phyloP scores from a whole-genome alignment of 2,329 filamentous ascomycete genomes.

The Neoscytalidium dimidiatum region DNA sequence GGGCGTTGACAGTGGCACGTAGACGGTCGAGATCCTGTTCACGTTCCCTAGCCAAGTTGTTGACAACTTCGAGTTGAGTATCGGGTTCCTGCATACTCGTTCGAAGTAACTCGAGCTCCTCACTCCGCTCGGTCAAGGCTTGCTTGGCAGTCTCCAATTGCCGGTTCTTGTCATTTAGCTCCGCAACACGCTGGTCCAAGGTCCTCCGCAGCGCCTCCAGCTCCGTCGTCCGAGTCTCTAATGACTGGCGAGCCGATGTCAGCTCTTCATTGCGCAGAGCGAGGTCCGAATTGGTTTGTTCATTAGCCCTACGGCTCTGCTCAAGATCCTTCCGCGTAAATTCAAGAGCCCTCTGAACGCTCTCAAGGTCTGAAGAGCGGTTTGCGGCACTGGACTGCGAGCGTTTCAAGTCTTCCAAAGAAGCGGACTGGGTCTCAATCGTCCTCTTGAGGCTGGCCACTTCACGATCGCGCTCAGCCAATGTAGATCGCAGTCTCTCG shows the following conservation, averaged over 20 bases:
- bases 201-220: constrained; percentile 32
- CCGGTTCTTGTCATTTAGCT: constrained; percentile 36
- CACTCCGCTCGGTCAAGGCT: constrained; percentile 38
- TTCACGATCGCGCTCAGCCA: constrained; percentile 38
- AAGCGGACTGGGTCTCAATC: constrained; percentile 31
- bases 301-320: constrained; percentile 1
- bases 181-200: constrained; percentile 37
- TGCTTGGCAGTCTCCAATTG: constrained; percentile 38
- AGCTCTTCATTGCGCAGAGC: constrained; percentile 36
- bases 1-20: constrained; percentile 43
- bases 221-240: constrained; percentile 36
- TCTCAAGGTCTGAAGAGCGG: constrained; percentile 4
- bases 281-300: constrained; percentile 21
- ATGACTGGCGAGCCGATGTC: constrained; percentile 29
- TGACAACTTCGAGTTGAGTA: constrained; percentile 44
- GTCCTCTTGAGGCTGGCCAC: constrained; percentile 33
- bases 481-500: constrained; percentile 29
- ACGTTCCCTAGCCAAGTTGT: constrained; percentile 45
- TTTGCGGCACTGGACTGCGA: constrained; percentile 17
- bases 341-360: constrained; percentile 4
- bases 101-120: constrained; percentile 38
- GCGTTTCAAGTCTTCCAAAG: constrained; percentile 33
- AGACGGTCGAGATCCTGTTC: constrained; percentile 57
- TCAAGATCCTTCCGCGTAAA: constrained; percentile 17
- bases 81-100: constrained; percentile 39